Evolutionary conservation across 305 asterid species (phyloP).

Genomic region (Ilex paraguariensis): DNA sequence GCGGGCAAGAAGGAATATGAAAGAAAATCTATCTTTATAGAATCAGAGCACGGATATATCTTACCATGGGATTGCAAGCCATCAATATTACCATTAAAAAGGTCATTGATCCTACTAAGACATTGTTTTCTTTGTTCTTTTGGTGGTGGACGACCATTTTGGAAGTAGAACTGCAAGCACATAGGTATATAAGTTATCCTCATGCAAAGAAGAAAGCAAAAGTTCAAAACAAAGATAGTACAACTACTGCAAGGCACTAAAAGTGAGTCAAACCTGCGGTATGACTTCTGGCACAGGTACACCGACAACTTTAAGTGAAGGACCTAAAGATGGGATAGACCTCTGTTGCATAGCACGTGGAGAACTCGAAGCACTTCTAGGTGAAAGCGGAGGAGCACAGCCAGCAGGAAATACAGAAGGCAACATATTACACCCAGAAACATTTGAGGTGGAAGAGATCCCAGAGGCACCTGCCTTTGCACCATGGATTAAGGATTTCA

Average conservation of each 20-base stretch:
- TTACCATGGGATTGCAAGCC: background rate
- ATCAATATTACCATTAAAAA: background rate
- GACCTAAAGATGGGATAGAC: background rate
- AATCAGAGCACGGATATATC: background rate
- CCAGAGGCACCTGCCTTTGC: background rate
- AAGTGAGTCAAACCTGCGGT: background rate
- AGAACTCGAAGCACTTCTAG: slow-evolving; percentile 2
- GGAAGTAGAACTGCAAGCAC: background rate
- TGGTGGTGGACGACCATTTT: slow-evolving; percentile 3
- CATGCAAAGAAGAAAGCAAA: background rate
- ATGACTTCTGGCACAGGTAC: background rate
- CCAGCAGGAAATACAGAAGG: background rate
- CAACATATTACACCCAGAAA: background rate
- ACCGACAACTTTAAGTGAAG: background rate
- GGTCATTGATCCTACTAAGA: background rate
- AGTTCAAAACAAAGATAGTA: too few relatives aligned
- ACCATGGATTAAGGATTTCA: background rate
- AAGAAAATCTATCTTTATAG: background rate
- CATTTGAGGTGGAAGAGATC: background rate
- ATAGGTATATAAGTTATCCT: background rate
- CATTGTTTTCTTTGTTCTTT: background rate
- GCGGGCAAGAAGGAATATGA: too few relatives aligned
- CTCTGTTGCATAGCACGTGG: background rate
- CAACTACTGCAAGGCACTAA: background rate
- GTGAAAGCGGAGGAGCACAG: background rate